Evolutionary conservation across 2,329 filamentous ascomycete genomes (phyloP).

Genomic region (Canariomyces notabilis): DNA sequence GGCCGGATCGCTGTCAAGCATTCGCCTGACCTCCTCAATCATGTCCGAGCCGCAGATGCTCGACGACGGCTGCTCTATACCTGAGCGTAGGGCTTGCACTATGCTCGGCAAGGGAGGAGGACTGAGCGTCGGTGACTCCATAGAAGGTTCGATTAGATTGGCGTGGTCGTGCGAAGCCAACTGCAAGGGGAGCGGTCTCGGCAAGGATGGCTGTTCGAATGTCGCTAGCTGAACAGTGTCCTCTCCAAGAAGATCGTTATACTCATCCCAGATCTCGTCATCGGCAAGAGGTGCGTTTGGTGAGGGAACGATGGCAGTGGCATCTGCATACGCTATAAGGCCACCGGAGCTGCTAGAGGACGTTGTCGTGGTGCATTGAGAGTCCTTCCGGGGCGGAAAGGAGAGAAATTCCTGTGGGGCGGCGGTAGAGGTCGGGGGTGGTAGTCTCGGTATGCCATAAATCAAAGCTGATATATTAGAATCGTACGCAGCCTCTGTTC

Average conservation of each 20-base stretch:
- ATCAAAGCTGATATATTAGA: conserved; percentile 30
- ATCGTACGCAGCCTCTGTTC: conserved; percentile 31
- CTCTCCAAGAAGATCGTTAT: conserved; percentile 79
- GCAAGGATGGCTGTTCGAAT: conserved; percentile 49
- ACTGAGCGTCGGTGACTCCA: conserved; percentile 47
- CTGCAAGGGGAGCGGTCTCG: conserved; percentile 51
- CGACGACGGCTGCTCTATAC: conserved; percentile 37
- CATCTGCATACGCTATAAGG: conserved; percentile 52
- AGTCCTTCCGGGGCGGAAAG: conserved; percentile 69
- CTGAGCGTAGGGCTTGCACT: conserved; percentile 28
- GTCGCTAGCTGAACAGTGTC: conserved; percentile 40
- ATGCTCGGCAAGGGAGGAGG: conserved; percentile 29
- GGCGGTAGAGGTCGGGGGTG: conserved; percentile 30
- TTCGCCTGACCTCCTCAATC: conserved; percentile 47
- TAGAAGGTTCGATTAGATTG: conserved; percentile 32
- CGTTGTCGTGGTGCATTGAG: conserved; percentile 51
- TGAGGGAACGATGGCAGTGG: conserved; percentile 62
- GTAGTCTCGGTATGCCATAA: conserved; percentile 28
- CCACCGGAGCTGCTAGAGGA: conserved; percentile 64
- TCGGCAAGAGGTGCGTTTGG: conserved; percentile 61
- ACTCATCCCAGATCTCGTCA: conserved; percentile 93
- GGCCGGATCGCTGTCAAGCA: conserved; percentile 38
- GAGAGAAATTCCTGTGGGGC: conserved; percentile 60
- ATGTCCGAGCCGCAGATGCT: conserved; percentile 53
- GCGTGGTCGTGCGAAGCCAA: conserved; percentile 37